Evolutionary conservation across 2,329 filamentous ascomycete genomes (phyloP).

Genomic region (Xylaria polymorpha): DNA sequence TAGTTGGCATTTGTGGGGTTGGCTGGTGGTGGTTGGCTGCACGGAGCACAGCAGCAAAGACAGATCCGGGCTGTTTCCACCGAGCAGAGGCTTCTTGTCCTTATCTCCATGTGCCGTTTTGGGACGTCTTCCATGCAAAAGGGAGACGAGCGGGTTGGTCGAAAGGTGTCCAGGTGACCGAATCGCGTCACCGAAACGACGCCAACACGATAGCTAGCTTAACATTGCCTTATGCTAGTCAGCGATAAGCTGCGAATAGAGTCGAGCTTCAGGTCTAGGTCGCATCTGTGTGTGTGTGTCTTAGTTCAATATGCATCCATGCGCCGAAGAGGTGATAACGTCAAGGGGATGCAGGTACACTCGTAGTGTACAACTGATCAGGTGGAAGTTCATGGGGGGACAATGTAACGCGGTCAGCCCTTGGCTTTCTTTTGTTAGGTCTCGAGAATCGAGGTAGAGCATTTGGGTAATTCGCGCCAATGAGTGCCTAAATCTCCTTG

Average conservation of each 20-base stretch:
- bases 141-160: conserved; percentile 17
- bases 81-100: conserved; percentile 1
- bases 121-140: conserved; percentile 18
- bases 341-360: conserved; percentile 33
- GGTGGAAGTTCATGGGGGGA: conserved; percentile 18
- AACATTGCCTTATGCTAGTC: conserved; percentile 17
- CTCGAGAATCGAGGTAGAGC: conserved; percentile 5
- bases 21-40: neutral
- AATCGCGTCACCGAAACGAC: conserved; percentile 33
- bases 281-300: neutral
- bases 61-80: conserved; percentile 1
- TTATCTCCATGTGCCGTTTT: conserved; percentile 33
- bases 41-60: conserved; percentile 6
- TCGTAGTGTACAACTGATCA: conserved; percentile 26
- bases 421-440: conserved; percentile 15
- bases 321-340: conserved; percentile 28
- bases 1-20: conserved; percentile 33
- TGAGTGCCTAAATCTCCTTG: conserved; percentile 13
- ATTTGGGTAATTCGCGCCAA: conserved; percentile 24
- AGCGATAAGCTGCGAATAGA: conserved; percentile 25
- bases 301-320: conserved; percentile 8
- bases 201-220: conserved; percentile 9
- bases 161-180: conserved; percentile 32
- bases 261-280: conserved; percentile 11
- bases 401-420: conserved; percentile 18